These are phyloP conservation scores for Typha latifolia DNA, from an alignment of 176 grass and related monocot species.

Conservation along the genomic window DNA sequence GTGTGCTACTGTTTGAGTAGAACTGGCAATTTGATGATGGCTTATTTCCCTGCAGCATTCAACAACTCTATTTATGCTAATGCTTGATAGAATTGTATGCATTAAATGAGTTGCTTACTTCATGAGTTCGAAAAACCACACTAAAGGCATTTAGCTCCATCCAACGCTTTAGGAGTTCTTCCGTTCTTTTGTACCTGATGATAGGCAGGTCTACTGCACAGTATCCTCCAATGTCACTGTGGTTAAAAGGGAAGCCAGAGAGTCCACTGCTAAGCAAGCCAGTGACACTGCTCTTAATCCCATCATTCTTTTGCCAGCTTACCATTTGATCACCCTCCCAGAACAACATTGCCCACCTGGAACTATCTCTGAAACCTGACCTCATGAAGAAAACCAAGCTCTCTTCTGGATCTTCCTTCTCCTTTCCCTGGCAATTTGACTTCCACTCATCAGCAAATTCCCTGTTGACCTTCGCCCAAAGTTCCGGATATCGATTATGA, in stretches of 20 bases:
- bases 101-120: slow-evolving; percentile 29
- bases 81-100: not conserved
- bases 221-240: slow-evolving; percentile 87
- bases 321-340: slow-evolving; percentile 99
- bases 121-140: slow-evolving; percentile 80
- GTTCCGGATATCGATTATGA: slow-evolving; percentile 84
- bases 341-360: slow-evolving; percentile 85
- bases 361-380: slow-evolving; percentile 71
- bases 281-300: slow-evolving; percentile 91
- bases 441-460: slow-evolving; percentile 76
- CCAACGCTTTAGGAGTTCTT: slow-evolving; percentile 84
- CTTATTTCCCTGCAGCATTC: slow-evolving; percentile 53
- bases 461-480: slow-evolving; percentile 84
- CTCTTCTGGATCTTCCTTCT: slow-evolving; percentile 20
- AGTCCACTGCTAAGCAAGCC: slow-evolving; percentile 84
- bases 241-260: slow-evolving; percentile 92
- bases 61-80: not conserved
- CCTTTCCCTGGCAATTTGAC: not conserved
- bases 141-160: slow-evolving; percentile 89
- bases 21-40: slow-evolving; percentile 70
- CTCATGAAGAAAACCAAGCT: slow-evolving; percentile 83
- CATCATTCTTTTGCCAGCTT: slow-evolving; percentile 91
- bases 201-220: slow-evolving; percentile 74
- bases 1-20: slow-evolving; percentile 50
- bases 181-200: slow-evolving; percentile 66